These are phyloP conservation scores for Cyclanthera cordifolia DNA, from an alignment of 306 rosid species.

Conservation along the genomic window DNA sequence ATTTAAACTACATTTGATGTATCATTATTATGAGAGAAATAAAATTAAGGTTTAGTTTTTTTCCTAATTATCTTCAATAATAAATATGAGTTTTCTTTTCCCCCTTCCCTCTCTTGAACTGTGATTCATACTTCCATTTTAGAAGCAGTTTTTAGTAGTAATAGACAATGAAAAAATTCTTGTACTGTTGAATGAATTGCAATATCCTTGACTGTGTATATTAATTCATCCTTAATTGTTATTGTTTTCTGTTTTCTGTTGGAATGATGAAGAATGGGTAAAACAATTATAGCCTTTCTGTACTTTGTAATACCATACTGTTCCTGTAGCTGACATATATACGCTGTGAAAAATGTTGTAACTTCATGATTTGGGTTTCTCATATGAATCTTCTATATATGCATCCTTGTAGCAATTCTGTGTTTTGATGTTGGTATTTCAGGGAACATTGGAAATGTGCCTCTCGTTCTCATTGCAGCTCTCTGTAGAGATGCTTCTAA, in stretches of 20 bases:
- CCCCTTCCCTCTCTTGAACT: not conserved
- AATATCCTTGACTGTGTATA: not conserved
- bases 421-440: constrained; percentile 17
- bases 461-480: constrained; percentile 85
- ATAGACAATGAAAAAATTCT: not conserved
- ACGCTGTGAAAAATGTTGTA: not conserved
- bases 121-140: not conserved
- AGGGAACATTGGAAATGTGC: constrained; percentile 98
- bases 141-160: not conserved
- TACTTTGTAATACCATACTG: not conserved
- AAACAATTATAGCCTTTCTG: not conserved
- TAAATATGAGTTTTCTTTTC: not conserved
- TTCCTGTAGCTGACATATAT: not conserved
- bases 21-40: no score
- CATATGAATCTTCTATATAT: not conserved
- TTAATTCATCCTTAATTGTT: not conserved
- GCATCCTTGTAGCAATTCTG: not conserved
- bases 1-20: no score
- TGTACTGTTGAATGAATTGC: not conserved
- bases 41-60: no score
- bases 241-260: not conserved
- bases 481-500: constrained; percentile 66
- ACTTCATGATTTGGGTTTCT: not conserved
- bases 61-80: no score
- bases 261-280: not conserved